Conservation (phyloP, 2,329 filamentous ascomycete species). For the Trichoderma polysporum region DNA sequence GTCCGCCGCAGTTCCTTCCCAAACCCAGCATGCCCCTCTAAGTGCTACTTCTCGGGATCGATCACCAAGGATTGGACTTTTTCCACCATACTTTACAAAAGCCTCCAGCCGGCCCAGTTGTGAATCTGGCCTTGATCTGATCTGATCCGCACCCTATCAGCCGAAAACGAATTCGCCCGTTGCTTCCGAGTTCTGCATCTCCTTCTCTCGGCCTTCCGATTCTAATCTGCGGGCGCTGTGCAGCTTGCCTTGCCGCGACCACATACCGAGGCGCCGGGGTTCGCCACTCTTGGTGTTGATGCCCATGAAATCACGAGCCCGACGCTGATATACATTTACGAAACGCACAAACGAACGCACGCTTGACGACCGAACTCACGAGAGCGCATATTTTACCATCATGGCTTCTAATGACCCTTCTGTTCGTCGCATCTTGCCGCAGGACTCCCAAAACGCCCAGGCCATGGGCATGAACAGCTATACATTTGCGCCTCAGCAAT, state of each 20-base stretch:
- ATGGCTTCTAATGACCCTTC: conserved; percentile 64
- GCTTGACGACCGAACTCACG: background rate
- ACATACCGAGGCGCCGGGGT: conserved; percentile 17
- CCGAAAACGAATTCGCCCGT: background rate
- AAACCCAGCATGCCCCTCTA: conserved; percentile 17
- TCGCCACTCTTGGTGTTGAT: conserved; percentile 8
- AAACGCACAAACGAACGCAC: background rate
- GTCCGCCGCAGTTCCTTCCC: background rate
- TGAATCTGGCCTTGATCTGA: background rate
- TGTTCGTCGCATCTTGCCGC: conserved; percentile 62
- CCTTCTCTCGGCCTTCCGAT: background rate
- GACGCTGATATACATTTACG: background rate
- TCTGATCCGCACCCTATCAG: background rate
- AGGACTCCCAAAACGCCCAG: conserved; percentile 52
- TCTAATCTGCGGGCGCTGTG: background rate
- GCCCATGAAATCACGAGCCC: conserved; percentile 12
- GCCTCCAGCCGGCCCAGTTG: background rate
- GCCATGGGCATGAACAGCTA: conserved; percentile 64
- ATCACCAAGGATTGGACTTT: conserved; percentile 10
- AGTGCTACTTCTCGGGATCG: conserved; percentile 11
- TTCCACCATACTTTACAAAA: background rate
- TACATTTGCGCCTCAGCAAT: conserved; percentile 66
- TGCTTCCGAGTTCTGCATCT: background rate
- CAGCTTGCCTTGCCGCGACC: conserved; percentile 1
- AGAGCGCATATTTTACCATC: conserved; percentile 23